phyloP scores from a whole-genome alignment of 345 rosid species.

The Lagerstroemia speciosa region DNA sequence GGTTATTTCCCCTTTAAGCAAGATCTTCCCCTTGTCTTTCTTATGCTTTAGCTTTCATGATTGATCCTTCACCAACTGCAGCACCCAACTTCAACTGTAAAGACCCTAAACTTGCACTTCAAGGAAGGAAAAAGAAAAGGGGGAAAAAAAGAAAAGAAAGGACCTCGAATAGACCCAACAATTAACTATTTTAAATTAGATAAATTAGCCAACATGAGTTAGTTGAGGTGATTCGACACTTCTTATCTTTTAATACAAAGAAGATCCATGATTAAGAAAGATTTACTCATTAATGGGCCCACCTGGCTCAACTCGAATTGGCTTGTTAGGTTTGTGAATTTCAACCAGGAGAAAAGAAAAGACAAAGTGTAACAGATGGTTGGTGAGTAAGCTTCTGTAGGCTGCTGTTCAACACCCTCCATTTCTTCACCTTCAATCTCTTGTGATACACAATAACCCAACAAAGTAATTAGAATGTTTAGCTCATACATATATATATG shows the following conservation, averaged over 20 bases:
- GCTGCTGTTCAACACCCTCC: background rate
- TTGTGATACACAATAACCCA: background rate
- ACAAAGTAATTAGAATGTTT: background rate
- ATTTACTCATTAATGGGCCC: too few relatives aligned
- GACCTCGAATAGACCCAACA: background rate
- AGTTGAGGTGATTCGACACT: too few relatives aligned
- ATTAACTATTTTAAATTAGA: background rate
- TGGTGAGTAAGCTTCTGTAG: conserved; percentile 1
- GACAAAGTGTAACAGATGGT: background rate
- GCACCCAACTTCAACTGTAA: conserved; percentile 1
- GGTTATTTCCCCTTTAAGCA: background rate
- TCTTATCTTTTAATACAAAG: too few relatives aligned
- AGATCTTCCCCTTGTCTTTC: background rate
- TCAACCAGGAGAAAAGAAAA: too few relatives aligned
- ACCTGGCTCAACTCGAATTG: too few relatives aligned
- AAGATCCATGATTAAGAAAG: too few relatives aligned
- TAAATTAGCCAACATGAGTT: too few relatives aligned
- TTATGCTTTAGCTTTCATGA: background rate
- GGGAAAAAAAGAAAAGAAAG: too few relatives aligned
- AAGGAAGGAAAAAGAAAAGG: background rate
- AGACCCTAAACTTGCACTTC: background rate
- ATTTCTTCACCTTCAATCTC: background rate
- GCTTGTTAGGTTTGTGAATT: too few relatives aligned
- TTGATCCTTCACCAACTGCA: conserved; percentile 3
- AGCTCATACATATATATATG: background rate